Conservation (phyloP, 163 green algal species). For the Chlorella variabilis region DNA sequence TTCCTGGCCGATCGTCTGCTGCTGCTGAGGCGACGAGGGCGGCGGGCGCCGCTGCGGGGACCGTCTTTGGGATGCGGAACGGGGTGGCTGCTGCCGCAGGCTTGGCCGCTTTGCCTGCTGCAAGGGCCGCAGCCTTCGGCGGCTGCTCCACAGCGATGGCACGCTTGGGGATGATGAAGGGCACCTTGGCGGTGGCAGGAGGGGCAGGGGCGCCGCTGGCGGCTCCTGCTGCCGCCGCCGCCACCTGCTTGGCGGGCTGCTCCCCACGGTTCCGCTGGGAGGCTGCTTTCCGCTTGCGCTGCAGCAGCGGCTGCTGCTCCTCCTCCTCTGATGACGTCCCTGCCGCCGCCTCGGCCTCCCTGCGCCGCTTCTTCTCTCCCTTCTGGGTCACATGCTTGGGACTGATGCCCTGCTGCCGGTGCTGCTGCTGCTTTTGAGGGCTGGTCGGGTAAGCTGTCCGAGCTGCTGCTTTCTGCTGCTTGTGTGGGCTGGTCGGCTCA, state of each 20-base stretch:
- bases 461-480: not conserved
- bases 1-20: too few species aligned
- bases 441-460: not conserved
- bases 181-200: not conserved
- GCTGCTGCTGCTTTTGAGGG: not conserved
- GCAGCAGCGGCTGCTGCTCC: not conserved
- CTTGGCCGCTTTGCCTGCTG: not conserved
- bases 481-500: not conserved
- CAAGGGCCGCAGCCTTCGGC: too few species aligned
- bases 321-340: not conserved
- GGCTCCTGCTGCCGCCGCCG: not conserved
- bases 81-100: not conserved
- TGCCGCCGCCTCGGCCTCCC: not conserved
- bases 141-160: not conserved
- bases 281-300: not conserved
- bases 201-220: not conserved
- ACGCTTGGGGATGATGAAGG: constrained; percentile 1
- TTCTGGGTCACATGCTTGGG: not conserved
- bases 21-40: not conserved
- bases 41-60: not conserved
- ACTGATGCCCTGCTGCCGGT: not conserved
- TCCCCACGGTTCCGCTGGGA: not conserved
- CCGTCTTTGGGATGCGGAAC: not conserved
- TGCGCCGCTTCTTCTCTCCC: not conserved
- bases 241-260: not conserved